Evolutionary conservation across 805 yeast species (phyloP), one percentile per base, ranked within the genome.

Genomic region (Jamesozyma gamospora): DNA sequence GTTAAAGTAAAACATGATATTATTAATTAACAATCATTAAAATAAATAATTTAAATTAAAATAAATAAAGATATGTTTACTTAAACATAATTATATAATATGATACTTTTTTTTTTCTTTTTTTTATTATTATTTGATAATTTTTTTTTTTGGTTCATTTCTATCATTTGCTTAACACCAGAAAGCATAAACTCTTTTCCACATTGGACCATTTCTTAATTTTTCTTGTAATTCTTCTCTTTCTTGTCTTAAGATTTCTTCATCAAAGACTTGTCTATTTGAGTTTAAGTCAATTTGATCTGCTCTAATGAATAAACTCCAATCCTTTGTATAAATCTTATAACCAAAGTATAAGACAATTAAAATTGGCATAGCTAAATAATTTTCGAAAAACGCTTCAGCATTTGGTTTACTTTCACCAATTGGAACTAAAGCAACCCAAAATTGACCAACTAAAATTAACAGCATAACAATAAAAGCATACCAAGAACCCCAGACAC

Each of bases 361-460:
- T 39, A 71, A 60, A 28, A 73, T 67, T 11, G 71, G 69, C 41
- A 67, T 64, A 27, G 75, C 74, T 40, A 74, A 52, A 48, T 67
- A 70, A 31, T 65, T 60, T 46, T 63, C 63, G 50, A 74, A 69
- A 54, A 72, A 71, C 16, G 45, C 52, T 32, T 56, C 52, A 8
- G 75, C 80, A 35, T 60, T 56, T 29, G 66, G 50, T 16, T 45
- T 48, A 13, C 30, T 37, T 30, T 42, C 49, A 19, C 60, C 60
- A 38, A 79, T 58, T 35, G 85, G 82, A 53, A 67, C 76, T 37
- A 77, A 57, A 8, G 82, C 79, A 36, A 77, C 71, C 79, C 82
- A 78, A 56, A 78, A 75, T 53, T 77, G 82, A 3, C 77, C 80
- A 37, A 71, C 58, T 19, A 77, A 50, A 25, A 77, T 69, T 41